phyloP scores from a whole-genome alignment of 2,329 filamentous ascomycete species.

The Aspergillus melleus region DNA sequence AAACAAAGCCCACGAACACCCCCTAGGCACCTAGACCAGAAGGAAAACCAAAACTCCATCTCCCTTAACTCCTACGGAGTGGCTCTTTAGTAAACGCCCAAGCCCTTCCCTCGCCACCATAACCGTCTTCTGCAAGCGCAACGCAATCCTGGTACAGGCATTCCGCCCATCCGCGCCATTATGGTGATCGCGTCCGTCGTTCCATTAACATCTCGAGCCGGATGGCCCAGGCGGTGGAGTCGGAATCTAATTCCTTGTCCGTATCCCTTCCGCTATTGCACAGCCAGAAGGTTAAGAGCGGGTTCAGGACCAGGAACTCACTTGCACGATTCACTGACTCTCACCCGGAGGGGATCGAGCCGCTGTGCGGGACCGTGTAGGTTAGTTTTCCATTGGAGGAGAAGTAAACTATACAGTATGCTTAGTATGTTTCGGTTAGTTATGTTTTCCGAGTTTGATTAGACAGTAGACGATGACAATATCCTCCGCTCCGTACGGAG shows the following conservation, averaged over 20 bases:
- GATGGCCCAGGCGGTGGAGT: neutral
- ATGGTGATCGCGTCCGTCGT: constrained; percentile 5
- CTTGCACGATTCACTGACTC: no score
- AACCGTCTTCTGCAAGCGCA: neutral
- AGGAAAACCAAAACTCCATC: no score
- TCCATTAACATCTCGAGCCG: constrained; percentile 6
- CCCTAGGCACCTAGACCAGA: no score
- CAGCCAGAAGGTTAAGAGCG: constrained; percentile 7
- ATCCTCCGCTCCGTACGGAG: no score
- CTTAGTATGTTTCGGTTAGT: neutral
- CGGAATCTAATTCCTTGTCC: neutral
- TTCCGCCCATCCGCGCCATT: constrained; percentile 1
- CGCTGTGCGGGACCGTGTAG: constrained; percentile 7
- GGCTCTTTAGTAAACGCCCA: neutral
- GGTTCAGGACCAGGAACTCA: no score
- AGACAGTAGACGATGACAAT: no score
- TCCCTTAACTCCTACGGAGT: no score
- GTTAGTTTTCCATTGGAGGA: constrained; percentile 3
- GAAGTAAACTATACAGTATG: constrained; percentile 3
- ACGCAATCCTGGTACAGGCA: constrained; percentile 3
- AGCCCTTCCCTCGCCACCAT: neutral
- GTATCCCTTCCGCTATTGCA: neutral
- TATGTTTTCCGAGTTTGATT: neutral
- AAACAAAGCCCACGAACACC: no score
- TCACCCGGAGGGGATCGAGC: neutral